These are phyloP conservation scores for Eucalyptus leucophloia DNA, from an alignment of 345 rosid species.

Conservation along the genomic window DNA sequence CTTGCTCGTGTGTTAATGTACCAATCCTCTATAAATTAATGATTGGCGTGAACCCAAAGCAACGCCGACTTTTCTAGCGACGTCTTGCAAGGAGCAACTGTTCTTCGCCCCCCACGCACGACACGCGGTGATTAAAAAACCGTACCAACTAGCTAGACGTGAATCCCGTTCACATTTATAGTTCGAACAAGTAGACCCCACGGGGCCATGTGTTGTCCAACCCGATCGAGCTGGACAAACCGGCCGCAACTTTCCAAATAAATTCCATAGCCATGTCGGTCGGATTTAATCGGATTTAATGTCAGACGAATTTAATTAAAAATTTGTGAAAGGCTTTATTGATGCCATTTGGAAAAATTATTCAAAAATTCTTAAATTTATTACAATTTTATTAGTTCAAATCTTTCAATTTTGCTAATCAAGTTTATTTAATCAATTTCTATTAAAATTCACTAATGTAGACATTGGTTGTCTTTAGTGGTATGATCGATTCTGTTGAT, in stretches of 20 bases:
- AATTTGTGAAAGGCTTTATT: background rate
- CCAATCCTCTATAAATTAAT: background rate
- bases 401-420: accelerated
- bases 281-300: background rate
- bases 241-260: accelerated
- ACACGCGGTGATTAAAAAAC: background rate
- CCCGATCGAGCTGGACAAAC: no score
- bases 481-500: accelerated
- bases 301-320: background rate
- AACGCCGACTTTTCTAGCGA: background rate
- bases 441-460: no score
- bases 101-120: background rate
- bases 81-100: background rate
- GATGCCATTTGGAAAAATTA: no score
- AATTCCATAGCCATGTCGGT: background rate
- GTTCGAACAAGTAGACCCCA: accelerated
- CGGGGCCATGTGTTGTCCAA: background rate
- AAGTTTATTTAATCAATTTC: accelerated
- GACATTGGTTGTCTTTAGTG: no score
- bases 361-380: no score
- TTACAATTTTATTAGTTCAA: no score
- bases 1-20: background rate
- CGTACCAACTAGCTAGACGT: accelerated
- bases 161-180: background rate
- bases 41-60: background rate